Evolutionary conservation across 2,329 filamentous ascomycete genomes (phyloP), one percentile per base, ranked within the genome.

Genomic region (Ophiosphaerella herpotricha): DNA sequence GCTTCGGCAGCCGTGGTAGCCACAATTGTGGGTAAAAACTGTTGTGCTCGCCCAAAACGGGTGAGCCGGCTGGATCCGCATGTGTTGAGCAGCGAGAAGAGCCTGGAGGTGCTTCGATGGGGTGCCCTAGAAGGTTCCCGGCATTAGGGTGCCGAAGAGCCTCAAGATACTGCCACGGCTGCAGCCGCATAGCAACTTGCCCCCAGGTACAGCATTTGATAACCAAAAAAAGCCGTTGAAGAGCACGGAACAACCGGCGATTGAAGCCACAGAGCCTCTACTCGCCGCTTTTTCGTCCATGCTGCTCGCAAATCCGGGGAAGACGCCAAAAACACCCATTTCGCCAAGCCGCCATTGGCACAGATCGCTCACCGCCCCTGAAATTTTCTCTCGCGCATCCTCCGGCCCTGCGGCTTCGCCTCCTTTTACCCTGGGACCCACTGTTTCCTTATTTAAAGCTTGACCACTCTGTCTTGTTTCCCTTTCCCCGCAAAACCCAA

Each of bases 311-410:
- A 45, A 39, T 46, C 44, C 38, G 44, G 44, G 44, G 44, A 23
- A 46, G 26, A 35, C 40, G 43, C 43, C 7, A 29, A 35, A 39
- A 38, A 18, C 38, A 18, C 14, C 16, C 35, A 40, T 37, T 23
- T n/a, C 13, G 46, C 41, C 52, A 52, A 49, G 39, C 32, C 33
- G 21, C 24, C 48, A 50, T 43, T 50, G 52, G 11, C 55, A 58
- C 48, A 48, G 52, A 54, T 49, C 55, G 35, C 55, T 56, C 48
- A 56, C 55, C 53, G 57, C 57, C 57, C 57, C 48, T 48, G 40
- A 51, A 39, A 45, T 31, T 47, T 47, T 43, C 34, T 52, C 29
- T 14, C 3, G 21, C 37, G 35, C 39, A 33, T 7, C 18, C 44
- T 29, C 26, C 40, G 12, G 39, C 33, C 13, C 33, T 36, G 35